Evolutionary conservation across 495 filamentous ascomycete species (phyloP).

Genomic region (Neurospora sublineolata): DNA sequence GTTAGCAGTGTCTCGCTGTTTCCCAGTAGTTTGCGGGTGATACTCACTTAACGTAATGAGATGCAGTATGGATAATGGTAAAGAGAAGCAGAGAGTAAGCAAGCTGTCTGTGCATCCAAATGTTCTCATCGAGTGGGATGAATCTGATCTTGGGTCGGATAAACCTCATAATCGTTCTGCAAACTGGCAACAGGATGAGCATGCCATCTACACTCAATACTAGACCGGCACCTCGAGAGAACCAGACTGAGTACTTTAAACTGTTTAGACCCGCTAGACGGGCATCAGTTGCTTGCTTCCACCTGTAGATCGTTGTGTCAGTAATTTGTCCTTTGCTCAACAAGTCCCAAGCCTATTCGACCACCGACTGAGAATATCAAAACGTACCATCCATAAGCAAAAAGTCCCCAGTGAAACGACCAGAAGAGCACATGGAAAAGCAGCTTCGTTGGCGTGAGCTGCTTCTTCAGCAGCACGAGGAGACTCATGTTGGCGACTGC

Average conservation of each 20-base stretch:
- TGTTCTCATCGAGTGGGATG: slow-evolving; percentile 84
- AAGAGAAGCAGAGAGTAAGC: slow-evolving; percentile 83
- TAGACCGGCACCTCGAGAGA: slow-evolving; percentile 86
- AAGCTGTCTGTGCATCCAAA: slow-evolving; percentile 94
- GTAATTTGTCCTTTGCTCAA: background rate
- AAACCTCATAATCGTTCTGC: slow-evolving; percentile 73
- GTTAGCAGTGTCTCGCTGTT: slow-evolving; percentile 14
- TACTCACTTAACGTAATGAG: slow-evolving; percentile 92
- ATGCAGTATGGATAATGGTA: slow-evolving; percentile 59
- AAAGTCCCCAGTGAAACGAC: slow-evolving; percentile 67
- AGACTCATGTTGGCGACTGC: slow-evolving; percentile 29
- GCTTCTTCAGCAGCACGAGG: slow-evolving; percentile 36
- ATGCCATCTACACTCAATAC: slow-evolving; percentile 70
- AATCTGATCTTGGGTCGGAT: slow-evolving; percentile 80
- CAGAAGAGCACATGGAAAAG: slow-evolving; percentile 82
- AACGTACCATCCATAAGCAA: slow-evolving; percentile 79
- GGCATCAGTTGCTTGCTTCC: slow-evolving; percentile 54
- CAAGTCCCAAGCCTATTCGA: background rate
- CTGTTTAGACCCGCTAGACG: slow-evolving; percentile 68
- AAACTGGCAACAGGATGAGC: slow-evolving; percentile 88
- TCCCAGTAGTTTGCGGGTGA: background rate
- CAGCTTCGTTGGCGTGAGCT: slow-evolving; percentile 56
- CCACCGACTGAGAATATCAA: background rate
- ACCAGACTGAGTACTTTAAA: slow-evolving; percentile 81
- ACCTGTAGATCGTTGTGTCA: slow-evolving; percentile 41